Evolutionary conservation across 176 grass and related monocot species (phyloP), one percentile per base, ranked within the genome.

Genomic region (Cymbopogon citratus): DNA sequence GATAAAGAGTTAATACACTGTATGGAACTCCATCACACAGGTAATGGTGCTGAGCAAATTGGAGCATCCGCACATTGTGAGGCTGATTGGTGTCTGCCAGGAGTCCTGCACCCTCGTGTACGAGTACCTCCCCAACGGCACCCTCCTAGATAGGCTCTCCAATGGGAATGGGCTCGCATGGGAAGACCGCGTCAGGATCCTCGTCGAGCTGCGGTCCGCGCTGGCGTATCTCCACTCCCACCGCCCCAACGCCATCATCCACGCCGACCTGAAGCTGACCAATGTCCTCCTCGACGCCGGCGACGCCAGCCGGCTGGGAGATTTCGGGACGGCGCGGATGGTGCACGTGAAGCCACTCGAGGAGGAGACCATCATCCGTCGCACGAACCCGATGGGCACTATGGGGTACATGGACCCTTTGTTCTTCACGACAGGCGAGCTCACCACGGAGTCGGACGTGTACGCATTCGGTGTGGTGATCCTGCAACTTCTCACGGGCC

Each of bases 201-300:
- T 89, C 2, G 45, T 21, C 6, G 90, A 95, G 81, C 85, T 85
- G 77, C 88, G 81, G 0, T 88, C 87, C 2, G 90, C 92, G 12
- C 84, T 95, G 7, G 72, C 82, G 5, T 89, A 84, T 81, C 89
- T 94, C 13, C 92, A 94, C 72, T 87, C 87, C 13, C 73, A 81
- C 41, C 89, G 85, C 6, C 81, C 80, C 5, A 66, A 77, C 54
- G 83, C 89, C 49, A 85, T 92, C 75, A 87, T 94, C 81, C 92
- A 94, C 12, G 92, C 84, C 5, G 92, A 92, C 78, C 33, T 94
- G 29, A 94, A 94, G 75, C 75, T 91, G 21, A 68, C 78, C n/a
- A 94, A 94, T 75, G 89, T 92, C 8, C 89, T 94, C 54, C 77
- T 94, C 3, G 74, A 90, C 60, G 56, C 27, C 16, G 21, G 78